Conservation (phyloP, 1,284 basidiomycete species). For the Wolfiporia cocos region DNA sequence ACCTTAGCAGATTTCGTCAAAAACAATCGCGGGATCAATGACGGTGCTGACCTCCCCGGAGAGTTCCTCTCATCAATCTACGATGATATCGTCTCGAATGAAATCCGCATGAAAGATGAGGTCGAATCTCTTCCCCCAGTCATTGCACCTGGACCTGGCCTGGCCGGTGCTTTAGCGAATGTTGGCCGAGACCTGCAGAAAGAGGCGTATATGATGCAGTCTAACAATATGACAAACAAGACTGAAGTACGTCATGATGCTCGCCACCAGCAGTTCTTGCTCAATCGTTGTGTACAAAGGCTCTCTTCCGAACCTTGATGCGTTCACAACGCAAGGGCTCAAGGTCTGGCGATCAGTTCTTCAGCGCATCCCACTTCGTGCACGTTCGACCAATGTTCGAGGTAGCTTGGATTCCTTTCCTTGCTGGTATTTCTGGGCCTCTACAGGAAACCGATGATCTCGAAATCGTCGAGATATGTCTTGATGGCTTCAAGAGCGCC, state of each 20-base stretch:
- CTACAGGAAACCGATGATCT: slow-evolving; percentile 91
- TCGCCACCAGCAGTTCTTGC: not conserved
- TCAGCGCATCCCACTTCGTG: slow-evolving; percentile 90
- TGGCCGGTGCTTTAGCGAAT: slow-evolving; percentile 77
- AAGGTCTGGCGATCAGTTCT: slow-evolving; percentile 78
- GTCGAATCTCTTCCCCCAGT: slow-evolving; percentile 54
- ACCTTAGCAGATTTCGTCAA: slow-evolving; percentile 84
- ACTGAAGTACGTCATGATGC: slow-evolving; percentile 62
- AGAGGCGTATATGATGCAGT: slow-evolving; percentile 91
- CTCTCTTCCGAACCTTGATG: slow-evolving; percentile 86
- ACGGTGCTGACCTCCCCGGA: slow-evolving; percentile 82
- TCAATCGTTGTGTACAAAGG: slow-evolving; percentile 37
- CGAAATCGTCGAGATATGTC: slow-evolving; percentile 85
- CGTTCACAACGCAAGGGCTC: slow-evolving; percentile 79
- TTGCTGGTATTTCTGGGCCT: slow-evolving; percentile 89
- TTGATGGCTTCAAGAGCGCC: slow-evolving; percentile 91
- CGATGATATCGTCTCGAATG: slow-evolving; percentile 86
- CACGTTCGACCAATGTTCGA: slow-evolving; percentile 98
- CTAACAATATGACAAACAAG: slow-evolving; percentile 92
- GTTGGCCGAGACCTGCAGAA: slow-evolving; percentile 91
- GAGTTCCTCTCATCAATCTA: slow-evolving; percentile 75
- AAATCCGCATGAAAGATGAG: slow-evolving; percentile 98
- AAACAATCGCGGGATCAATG: slow-evolving; percentile 95
- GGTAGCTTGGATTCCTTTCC: slow-evolving; percentile 95
- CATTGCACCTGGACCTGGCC: slow-evolving; percentile 55